Conservation (phyloP, 1,284 basidiomycete genomes). For the Puccinia hordei region DNA sequence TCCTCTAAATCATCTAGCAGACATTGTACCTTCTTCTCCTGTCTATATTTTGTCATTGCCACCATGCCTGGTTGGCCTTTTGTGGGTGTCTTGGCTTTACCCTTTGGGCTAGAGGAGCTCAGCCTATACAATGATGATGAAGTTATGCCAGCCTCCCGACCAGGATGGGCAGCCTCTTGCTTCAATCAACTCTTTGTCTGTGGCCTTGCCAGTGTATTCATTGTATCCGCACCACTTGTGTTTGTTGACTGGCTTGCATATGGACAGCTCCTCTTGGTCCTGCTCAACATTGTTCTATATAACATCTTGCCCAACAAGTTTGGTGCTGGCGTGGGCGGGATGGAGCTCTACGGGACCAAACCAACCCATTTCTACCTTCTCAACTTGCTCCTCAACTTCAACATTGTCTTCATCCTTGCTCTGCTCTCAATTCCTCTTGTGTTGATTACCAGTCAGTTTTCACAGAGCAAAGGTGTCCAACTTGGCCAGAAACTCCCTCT, state of each 20-base stretch:
- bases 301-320: constrained; percentile 71
- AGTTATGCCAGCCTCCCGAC: constrained; percentile 63
- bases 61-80: constrained; percentile 81
- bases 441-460: constrained; percentile 71
- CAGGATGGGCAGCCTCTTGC: constrained; percentile 66
- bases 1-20: constrained; percentile 65
- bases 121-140: constrained; percentile 74
- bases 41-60: constrained; percentile 74
- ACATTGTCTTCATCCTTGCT: constrained; percentile 78
- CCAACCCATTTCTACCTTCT: constrained; percentile 79
- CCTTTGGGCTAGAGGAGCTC: constrained; percentile 88
- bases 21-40: constrained; percentile 67
- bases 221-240: constrained; percentile 65
- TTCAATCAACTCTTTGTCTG: constrained; percentile 55
- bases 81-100: constrained; percentile 77
- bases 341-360: constrained; percentile 89
- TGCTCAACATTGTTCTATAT: constrained; percentile 91
- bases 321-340: constrained; percentile 67
- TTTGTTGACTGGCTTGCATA: constrained; percentile 84
- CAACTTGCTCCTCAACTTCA: constrained; percentile 92
- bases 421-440: constrained; percentile 77
- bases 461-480: constrained; percentile 73
- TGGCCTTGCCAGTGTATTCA: neutral
- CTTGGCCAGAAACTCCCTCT: constrained; percentile 52
- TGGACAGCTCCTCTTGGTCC: constrained; percentile 74